Evolutionary conservation across 148 eudicot species (phyloP), one percentile per base, ranked within the genome.

Genomic region (Rhododendron molle): DNA sequence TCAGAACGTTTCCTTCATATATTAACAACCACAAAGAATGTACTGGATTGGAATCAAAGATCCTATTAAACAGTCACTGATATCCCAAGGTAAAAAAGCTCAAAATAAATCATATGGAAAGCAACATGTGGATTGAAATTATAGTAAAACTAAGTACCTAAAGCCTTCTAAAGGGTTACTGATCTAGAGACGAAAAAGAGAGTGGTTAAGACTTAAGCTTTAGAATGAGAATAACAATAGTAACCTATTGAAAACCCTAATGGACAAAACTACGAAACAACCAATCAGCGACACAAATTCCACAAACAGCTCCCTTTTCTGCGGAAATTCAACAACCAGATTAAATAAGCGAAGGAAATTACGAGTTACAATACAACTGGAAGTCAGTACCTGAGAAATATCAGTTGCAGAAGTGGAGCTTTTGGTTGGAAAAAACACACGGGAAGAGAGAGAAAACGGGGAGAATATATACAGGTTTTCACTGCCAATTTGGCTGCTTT

Each of bases 331-430:
- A 38, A 1, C 32, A 4, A 4, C 40, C n/a, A 8, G 47, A 7
- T 5, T 26, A 20, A 3, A n/a, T 36, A 7, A 38, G 40, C 3
- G 34, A 62, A 81, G 40, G 30, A 5, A 36, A 40, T 32, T 18
- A 40, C 15, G 69, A 54, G 30, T 23, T 36, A 60, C 18, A 58
- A 58, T 18, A 23, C 84, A 54, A 80, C 26, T 54, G 67, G 54
- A 52, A 30, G 34, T 30, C 44, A 30, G 32, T 16, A 38, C 47
- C 23, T 28, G 77, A 30, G 85, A 69, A 69, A 46, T 43, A 44
- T 83, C 43, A 83, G 78, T 83, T 83, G 71, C 62, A 16, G 77
- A 14, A 62, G 28, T 81, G 4, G 32, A 81, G 56, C 56, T 54
- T 54, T n/a, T 18, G 13, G 21, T 28, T 36, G 30, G 60, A 38